Evolutionary conservation across 2,329 filamentous ascomycete genomes (phyloP).

Genomic region (Colletotrichum sp.): DNA sequence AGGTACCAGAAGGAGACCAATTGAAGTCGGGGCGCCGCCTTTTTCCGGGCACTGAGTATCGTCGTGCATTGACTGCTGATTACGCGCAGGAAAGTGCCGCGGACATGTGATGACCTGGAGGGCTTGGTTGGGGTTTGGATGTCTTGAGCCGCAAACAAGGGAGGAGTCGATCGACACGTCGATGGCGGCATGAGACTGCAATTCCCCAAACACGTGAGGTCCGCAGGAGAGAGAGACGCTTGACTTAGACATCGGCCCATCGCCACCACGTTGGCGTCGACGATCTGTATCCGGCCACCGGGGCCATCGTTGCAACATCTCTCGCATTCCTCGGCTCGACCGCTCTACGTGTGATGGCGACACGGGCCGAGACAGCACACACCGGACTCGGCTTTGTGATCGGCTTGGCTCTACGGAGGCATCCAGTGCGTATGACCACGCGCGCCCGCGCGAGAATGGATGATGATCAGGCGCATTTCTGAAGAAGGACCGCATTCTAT

Average conservation of each 20-base stretch:
- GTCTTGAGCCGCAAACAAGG: background rate
- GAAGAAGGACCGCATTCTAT: background rate
- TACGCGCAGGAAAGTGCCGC: background rate
- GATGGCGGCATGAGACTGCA: background rate
- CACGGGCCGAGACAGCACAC: background rate
- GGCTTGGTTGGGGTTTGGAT: background rate
- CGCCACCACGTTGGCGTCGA: background rate
- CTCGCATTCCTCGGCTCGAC: background rate
- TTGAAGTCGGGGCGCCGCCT: background rate
- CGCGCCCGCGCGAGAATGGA: background rate
- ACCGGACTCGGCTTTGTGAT: background rate
- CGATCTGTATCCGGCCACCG: conserved; percentile 3
- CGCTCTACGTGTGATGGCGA: background rate
- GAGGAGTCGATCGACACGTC: background rate
- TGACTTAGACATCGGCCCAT: conserved; percentile 12
- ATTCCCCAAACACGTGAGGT: background rate
- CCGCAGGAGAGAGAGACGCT: background rate
- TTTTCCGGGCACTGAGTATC: background rate
- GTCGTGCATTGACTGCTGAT: background rate
- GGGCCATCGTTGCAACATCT: background rate
- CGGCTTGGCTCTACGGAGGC: background rate
- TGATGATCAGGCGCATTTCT: background rate
- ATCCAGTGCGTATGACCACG: background rate
- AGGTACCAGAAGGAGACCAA: background rate
- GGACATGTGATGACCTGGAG: background rate